A percentile compares a stretch with the other conserved stretches of the same genome.
Evolutionary conservation across 2,329 filamentous ascomycete genomes (phyloP).

Genomic region (Penicillium paneum): DNA sequence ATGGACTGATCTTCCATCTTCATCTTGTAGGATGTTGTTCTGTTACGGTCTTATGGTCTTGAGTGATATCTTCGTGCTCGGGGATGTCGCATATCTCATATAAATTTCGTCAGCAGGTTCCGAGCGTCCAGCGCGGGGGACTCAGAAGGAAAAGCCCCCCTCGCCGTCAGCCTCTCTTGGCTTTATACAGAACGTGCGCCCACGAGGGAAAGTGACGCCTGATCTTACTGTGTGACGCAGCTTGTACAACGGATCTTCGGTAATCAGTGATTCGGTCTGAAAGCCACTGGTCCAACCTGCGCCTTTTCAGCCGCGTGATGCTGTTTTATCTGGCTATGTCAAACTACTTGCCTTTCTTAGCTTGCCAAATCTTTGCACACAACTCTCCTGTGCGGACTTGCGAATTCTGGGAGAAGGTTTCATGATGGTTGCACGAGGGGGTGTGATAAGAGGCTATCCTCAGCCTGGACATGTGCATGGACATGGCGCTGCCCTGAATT

Average conservation of each 20-base stretch:
- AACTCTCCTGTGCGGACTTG: neutral
- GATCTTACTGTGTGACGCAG: constrained; percentile 25
- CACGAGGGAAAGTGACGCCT: constrained; percentile 8
- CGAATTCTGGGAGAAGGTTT: neutral
- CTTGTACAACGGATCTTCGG: constrained; percentile 17
- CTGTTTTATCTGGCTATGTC: neutral
- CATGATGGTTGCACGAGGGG: constrained; percentile 9
- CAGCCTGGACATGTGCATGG: neutral
- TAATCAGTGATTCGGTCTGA: constrained; percentile 11
- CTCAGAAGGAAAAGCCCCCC: neutral
- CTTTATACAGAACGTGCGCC: constrained; percentile 12
- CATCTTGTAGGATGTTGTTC: neutral
- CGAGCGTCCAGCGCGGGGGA: neutral
- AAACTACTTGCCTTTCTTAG: constrained; percentile 3
- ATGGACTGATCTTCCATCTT: constrained; percentile 8
- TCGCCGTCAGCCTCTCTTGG: neutral
- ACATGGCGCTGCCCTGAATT: constrained; percentile 1
- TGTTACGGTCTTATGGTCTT: neutral
- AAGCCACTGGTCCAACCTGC: constrained; percentile 4
- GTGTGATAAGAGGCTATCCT: constrained; percentile 6
- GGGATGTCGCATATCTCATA: neutral
- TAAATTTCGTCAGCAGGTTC: neutral
- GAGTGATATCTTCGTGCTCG: neutral
- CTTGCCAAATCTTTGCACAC: neutral
- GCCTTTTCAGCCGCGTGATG: constrained; percentile 13